phyloP scores from a whole-genome alignment of 768 basidiomycete genomes.

The Hydnomerulius pinastri region DNA sequence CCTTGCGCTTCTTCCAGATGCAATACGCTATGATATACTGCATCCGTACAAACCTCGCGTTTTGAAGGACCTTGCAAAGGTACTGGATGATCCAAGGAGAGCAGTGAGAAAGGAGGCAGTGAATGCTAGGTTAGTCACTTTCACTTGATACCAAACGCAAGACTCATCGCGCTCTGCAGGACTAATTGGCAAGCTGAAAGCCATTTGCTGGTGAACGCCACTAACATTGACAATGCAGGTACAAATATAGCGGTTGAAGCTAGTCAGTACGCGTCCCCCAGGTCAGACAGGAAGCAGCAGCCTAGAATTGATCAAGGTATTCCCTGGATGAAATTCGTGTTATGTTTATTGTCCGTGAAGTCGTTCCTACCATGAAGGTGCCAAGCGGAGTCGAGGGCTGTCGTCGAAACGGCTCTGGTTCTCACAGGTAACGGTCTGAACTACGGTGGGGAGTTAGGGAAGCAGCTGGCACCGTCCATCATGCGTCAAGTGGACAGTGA shows the following conservation, averaged over 20 bases:
- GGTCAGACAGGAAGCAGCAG: no score
- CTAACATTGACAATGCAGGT: slow-evolving; percentile 20
- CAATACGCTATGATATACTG: slow-evolving; percentile 80
- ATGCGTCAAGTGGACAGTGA: no score
- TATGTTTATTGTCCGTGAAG: no score
- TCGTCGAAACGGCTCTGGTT: no score
- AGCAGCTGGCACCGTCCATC: no score
- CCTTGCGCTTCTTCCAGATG: slow-evolving; percentile 69
- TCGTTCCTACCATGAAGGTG: no score
- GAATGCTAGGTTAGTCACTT: slow-evolving; percentile 56
- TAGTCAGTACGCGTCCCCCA: no score
- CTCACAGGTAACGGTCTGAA: no score
- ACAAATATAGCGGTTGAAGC: slow-evolving; percentile 28
- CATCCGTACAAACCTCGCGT: slow-evolving; percentile 78
- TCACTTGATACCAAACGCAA: background rate
- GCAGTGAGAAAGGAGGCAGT: slow-evolving; percentile 87
- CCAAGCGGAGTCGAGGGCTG: no score
- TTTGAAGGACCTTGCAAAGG: slow-evolving; percentile 70
- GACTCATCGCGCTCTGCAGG: slow-evolving; percentile 15
- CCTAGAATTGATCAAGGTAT: no score
- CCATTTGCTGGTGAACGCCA: background rate
- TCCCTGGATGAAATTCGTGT: no score
- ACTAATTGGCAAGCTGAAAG: slow-evolving; percentile 29
- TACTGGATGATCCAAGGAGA: slow-evolving; percentile 88
- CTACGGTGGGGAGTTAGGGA: no score